Conservation (phyloP, 257 asterid species). For the Petunia secreta region DNA sequence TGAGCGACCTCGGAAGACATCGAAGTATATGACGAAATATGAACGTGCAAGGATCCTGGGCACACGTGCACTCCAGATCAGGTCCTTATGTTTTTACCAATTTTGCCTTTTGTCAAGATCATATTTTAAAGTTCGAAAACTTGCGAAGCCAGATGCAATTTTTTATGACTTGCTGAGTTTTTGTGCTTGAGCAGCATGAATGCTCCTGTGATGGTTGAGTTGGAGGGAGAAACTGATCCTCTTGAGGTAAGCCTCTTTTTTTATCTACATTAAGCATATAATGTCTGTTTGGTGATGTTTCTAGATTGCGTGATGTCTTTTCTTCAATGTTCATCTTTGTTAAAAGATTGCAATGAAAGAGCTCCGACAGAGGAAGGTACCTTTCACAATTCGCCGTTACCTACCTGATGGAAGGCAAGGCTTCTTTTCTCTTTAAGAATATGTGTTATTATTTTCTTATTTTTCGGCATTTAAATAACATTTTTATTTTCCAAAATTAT, state of each 20-base stretch:
- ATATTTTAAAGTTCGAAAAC: not conserved
- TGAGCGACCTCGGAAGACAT: slow-evolving; percentile 79
- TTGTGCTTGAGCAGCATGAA: slow-evolving; percentile 66
- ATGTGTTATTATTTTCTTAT: not conserved
- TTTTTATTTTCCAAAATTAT: too few species aligned
- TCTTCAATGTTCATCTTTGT: not conserved
- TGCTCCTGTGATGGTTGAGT: slow-evolving; percentile 97
- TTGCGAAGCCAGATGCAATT: not conserved
- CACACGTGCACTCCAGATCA: slow-evolving; percentile 89
- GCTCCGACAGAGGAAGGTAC: slow-evolving; percentile 81
- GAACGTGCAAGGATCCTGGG: slow-evolving; percentile 95
- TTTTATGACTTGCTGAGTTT: slow-evolving; percentile 18
- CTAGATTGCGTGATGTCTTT: slow-evolving; percentile 7
- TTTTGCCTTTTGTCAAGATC: not conserved
- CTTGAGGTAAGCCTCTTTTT: slow-evolving; percentile 61
- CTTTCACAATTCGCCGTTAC: slow-evolving; percentile 89
- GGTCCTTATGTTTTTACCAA: slow-evolving; percentile 41
- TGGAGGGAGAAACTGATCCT: slow-evolving; percentile 95
- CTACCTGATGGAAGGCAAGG: slow-evolving; percentile 90
- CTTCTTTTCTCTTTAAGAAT: not conserved
- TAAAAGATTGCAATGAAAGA: slow-evolving; percentile 93
- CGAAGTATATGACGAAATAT: slow-evolving; percentile 90
- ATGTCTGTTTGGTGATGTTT: not conserved
- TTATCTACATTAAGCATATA: not conserved
- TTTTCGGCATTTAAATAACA: too few species aligned